These are phyloP conservation scores for Garcia nutans DNA, from an alignment of 345 rosid species.

Conservation along the genomic window DNA sequence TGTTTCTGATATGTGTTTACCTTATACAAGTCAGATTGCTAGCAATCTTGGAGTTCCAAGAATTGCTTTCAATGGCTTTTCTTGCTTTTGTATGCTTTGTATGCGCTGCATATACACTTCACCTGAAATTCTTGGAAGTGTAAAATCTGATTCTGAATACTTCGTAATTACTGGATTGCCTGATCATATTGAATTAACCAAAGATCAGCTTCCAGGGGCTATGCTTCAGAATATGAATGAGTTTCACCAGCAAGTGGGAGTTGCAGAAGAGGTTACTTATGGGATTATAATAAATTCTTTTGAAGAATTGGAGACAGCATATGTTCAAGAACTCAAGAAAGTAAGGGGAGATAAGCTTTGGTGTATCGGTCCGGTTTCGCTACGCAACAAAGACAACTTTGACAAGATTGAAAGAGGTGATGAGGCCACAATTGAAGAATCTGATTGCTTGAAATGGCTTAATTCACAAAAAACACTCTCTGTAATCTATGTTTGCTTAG, in stretches of 20 bases:
- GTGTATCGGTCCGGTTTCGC: conserved; percentile 24
- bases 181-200: conserved; percentile 1
- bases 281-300: conserved; percentile 19
- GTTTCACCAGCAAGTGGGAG: background rate
- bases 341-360: conserved; percentile 5
- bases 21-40: conserved; percentile 26
- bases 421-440: conserved; percentile 1
- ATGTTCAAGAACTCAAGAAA: conserved; percentile 1
- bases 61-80: conserved; percentile 26
- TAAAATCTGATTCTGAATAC: background rate
- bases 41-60: conserved; percentile 24
- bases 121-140: background rate
- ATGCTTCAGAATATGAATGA: conserved; percentile 8
- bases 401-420: conserved; percentile 6
- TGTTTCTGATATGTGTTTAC: conserved; percentile 31
- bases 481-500: conserved; percentile 21
- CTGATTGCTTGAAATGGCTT: conserved; percentile 2
- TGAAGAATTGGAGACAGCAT: conserved; percentile 18
- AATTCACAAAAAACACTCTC: background rate
- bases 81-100: conserved; percentile 10
- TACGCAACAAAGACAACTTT: conserved; percentile 8
- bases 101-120: background rate
- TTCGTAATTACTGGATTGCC: conserved; percentile 21
- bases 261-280: background rate
- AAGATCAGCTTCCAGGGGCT: background rate